phyloP scores from a whole-genome alignment of 345 rosid species.

The Toxicodendron radicans region DNA sequence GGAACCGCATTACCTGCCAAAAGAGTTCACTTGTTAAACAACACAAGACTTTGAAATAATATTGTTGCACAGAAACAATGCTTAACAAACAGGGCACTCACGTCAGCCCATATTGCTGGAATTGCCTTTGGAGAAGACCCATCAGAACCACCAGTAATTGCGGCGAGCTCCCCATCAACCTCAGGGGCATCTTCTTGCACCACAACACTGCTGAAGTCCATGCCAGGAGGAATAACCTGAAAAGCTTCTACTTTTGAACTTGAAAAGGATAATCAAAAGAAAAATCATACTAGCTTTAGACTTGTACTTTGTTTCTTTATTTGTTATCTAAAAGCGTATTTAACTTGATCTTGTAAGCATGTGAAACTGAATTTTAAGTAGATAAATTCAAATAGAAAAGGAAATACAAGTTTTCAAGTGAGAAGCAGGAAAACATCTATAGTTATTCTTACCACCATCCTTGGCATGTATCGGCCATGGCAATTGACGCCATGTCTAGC shows the following conservation, averaged over 20 bases:
- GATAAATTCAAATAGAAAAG: neutral
- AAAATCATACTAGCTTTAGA: neutral
- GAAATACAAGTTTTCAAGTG: conserved; percentile 4
- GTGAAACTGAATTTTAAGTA: neutral
- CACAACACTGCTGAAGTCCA: conserved; percentile 94
- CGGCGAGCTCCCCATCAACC: conserved; percentile 67
- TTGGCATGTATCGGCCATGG: conserved; percentile 93
- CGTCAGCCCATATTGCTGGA: conserved; percentile 93
- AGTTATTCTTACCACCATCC: conserved; percentile 75
- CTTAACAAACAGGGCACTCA: conserved; percentile 34
- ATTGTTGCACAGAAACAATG: neutral
- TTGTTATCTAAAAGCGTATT: neutral
- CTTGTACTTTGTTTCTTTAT: neutral
- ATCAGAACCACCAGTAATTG: conserved; percentile 57
- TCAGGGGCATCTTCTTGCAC: conserved; percentile 88
- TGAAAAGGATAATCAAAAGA: no score
- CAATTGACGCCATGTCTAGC: conserved; percentile 90
- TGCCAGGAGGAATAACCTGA: conserved; percentile 99
- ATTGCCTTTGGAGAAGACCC: conserved; percentile 85
- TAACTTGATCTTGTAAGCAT: neutral
- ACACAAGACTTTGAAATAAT: no score
- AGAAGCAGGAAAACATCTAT: neutral
- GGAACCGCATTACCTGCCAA: no score
- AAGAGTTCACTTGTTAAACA: no score
- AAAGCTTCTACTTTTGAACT: no score